A percentile compares a stretch with the other conserved stretches of the same genome.
These are phyloP conservation scores for Chrysanthemum lavandulifolium DNA, from an alignment of 129 eudicot species.

Conservation along the genomic window DNA sequence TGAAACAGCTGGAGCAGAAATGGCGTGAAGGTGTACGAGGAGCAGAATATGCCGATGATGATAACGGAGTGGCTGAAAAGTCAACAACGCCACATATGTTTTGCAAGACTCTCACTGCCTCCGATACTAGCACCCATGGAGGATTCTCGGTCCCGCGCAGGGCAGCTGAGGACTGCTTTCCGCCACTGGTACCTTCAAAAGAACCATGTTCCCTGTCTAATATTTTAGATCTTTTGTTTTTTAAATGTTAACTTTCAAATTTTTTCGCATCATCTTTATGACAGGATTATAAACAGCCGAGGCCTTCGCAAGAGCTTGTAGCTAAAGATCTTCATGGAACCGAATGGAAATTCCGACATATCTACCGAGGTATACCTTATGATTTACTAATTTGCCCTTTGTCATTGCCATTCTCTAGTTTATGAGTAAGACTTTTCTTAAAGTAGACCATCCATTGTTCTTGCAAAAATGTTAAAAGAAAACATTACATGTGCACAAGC, in stretches of 20 bases:
- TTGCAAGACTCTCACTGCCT: constrained; percentile 96
- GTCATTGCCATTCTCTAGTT: too few species aligned
- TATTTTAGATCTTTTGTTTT: not conserved
- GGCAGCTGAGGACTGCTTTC: constrained; percentile 99
- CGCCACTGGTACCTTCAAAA: constrained; percentile 60
- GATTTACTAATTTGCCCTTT: constrained; percentile 5
- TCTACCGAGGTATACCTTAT: constrained; percentile 61
- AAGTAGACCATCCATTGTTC: not conserved
- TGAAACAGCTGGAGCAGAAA: constrained; percentile 65
- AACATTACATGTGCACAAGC: not conserved
- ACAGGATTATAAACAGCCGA: constrained; percentile 82
- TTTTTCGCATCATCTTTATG: not conserved
- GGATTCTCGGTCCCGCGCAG: constrained; percentile 98
- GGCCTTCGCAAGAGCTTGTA: constrained; percentile 96
- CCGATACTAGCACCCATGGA: constrained; percentile 97
- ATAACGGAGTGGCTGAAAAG: constrained; percentile 43
- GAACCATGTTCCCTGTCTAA: not conserved
- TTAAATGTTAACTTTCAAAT: not conserved
- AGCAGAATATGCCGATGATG: constrained; percentile 54
- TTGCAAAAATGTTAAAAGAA: not conserved
- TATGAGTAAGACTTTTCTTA: not conserved
- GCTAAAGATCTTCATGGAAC: constrained; percentile 90
- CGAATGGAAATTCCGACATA: constrained; percentile 93
- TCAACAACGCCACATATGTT: constrained; percentile 94
- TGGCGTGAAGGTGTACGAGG: constrained; percentile 64